Conservation (phyloP, 352 stramenopile species). For the Pythium pyrilobum region DNA sequence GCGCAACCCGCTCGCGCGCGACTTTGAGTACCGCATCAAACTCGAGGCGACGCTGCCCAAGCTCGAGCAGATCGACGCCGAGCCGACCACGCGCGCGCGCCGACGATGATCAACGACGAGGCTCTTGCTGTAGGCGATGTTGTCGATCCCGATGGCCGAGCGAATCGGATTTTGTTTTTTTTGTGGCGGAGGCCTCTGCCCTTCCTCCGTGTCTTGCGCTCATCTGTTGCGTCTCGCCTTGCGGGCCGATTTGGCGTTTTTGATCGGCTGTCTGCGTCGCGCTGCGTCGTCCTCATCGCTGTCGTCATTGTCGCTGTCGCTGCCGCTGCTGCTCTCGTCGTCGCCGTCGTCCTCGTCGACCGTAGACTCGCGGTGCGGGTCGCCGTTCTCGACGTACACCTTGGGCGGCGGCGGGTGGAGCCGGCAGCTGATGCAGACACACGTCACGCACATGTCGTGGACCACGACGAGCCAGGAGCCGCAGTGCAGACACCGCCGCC, state of each 20-base stretch:
- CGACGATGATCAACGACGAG: too few species aligned
- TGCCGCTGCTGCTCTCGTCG: not conserved
- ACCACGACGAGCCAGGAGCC: constrained; percentile 64
- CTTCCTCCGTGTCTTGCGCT: not conserved
- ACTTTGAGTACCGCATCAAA: constrained; percentile 95
- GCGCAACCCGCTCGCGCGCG: constrained; percentile 90
- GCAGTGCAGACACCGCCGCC: constrained; percentile 56
- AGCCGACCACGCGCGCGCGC: constrained; percentile 54
- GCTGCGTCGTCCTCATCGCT: not conserved
- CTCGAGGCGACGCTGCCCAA: constrained; percentile 84
- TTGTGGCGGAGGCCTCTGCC: too few species aligned
- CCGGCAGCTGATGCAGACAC: constrained; percentile 52
- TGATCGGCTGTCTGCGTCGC: not conserved
- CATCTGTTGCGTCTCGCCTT: not conserved
- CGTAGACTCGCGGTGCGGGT: constrained; percentile 18
- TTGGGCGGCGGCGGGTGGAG: constrained; percentile 44
- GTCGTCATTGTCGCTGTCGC: not conserved
- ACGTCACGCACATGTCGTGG: constrained; percentile 41
- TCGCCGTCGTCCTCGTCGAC: constrained; percentile 9
- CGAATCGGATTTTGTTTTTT: too few species aligned
- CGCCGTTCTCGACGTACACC: constrained; percentile 44
- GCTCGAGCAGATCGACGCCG: constrained; percentile 95
- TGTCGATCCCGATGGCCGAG: too few species aligned
- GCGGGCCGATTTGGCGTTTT: constrained; percentile 6
- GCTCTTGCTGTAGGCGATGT: too few species aligned